Conservation (phyloP, 192 early-diverging fungal species). For the Entomortierella lignicola region DNA sequence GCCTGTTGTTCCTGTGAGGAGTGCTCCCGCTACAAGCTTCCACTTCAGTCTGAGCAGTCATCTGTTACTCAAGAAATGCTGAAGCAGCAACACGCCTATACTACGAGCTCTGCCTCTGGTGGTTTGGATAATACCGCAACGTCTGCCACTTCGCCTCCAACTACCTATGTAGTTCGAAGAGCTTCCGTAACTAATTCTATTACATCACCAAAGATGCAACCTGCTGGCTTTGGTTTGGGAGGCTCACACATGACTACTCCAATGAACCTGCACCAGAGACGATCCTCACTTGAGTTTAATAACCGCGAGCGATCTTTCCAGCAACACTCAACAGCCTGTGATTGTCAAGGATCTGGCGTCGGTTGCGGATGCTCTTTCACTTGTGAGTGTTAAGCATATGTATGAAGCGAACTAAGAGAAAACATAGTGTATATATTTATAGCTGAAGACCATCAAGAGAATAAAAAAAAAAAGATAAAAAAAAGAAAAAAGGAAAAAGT, state of each 20-base stretch:
- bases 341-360: conserved; percentile 46
- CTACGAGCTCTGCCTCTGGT: not conserved
- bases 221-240: conserved; percentile 24
- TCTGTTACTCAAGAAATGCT: not conserved
- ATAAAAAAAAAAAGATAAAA: too few species aligned
- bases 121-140: not conserved
- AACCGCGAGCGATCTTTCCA: conserved; percentile 45
- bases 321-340: conserved; percentile 50
- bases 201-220: conserved; percentile 25
- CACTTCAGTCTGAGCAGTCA: conserved; percentile 12
- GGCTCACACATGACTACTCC: not conserved
- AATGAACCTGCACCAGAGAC: conserved; percentile 18
- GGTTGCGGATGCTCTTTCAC: conserved; percentile 42
- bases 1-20: conserved; percentile 44
- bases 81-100: conserved; percentile 7
- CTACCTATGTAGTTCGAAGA: conserved; percentile 16
- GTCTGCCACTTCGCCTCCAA: conserved; percentile 21
- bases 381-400: conserved; percentile 27
- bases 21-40: conserved; percentile 34
- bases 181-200: conserved; percentile 7
- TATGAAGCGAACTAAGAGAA: not conserved
- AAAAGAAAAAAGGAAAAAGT: too few species aligned
- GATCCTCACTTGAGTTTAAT: conserved; percentile 42
- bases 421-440: conserved; percentile 1
- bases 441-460: too few species aligned